Conservation (phyloP, 331 rosid genomes). For the Malus hybrid region DNA sequence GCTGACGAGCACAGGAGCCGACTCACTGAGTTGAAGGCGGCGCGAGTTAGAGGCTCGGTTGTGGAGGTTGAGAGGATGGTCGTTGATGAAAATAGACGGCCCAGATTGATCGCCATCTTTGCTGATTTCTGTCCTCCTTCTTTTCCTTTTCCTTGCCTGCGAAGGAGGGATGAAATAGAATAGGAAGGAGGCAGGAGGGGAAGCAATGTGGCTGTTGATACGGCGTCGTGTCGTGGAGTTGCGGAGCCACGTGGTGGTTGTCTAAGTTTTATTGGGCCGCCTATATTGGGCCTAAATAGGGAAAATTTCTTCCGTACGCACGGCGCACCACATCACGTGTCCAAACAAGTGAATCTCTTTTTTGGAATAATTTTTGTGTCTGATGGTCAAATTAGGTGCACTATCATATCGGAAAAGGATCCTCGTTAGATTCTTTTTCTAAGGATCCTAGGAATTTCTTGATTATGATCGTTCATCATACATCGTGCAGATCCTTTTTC, state of each 20-base stretch:
- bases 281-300: neutral
- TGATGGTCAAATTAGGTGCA: too few relatives aligned
- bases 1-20: slow-evolving; percentile 36
- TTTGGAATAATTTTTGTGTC: too few relatives aligned
- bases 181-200: neutral
- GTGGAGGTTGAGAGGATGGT: slow-evolving; percentile 16
- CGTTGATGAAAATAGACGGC: slow-evolving; percentile 36
- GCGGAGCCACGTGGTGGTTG: slow-evolving; percentile 11
- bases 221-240: slow-evolving; percentile 5
- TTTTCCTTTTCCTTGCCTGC: neutral
- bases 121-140: neutral
- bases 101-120: slow-evolving; percentile 43
- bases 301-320: too few relatives aligned
- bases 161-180: neutral
- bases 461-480: too few relatives aligned
- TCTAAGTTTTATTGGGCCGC: neutral
- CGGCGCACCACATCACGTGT: too few relatives aligned
- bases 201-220: neutral
- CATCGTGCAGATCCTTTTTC: too few relatives aligned
- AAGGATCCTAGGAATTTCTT: too few relatives aligned
- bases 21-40: slow-evolving; percentile 28
- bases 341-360: too few relatives aligned
- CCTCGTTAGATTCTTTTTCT: too few relatives aligned
- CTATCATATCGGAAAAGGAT: too few relatives aligned
- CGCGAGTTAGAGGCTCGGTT: slow-evolving; percentile 22